Evolutionary conservation across 148 eudicot genomes (phyloP).

Genomic region (Chenopodium suecicum): DNA sequence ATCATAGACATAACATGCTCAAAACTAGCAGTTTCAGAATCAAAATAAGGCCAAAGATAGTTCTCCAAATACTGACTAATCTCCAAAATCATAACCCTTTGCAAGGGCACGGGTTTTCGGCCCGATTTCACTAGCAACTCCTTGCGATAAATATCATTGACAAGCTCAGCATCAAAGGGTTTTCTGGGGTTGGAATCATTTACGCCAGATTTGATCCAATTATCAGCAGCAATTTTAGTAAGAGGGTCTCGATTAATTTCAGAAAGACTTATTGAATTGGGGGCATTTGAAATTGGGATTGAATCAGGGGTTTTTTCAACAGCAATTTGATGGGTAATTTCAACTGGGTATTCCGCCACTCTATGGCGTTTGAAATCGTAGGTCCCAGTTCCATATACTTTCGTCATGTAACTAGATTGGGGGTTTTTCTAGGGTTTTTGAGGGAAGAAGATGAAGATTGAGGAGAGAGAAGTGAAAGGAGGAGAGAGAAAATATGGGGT

Average conservation of each 20-base stretch:
- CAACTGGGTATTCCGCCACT: constrained; percentile 93
- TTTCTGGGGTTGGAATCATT: constrained; percentile 17
- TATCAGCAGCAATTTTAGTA: constrained; percentile 66
- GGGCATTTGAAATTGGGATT: constrained; percentile 34
- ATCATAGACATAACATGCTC: constrained; percentile 97
- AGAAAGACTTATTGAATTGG: constrained; percentile 63
- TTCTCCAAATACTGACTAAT: constrained; percentile 98
- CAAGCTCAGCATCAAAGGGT: constrained; percentile 61
- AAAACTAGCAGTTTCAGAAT: constrained; percentile 53
- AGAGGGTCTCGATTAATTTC: constrained; percentile 85
- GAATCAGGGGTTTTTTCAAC: constrained; percentile 26
- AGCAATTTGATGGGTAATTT: constrained; percentile 10
- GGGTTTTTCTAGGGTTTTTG: constrained; percentile 20
- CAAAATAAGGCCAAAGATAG: constrained; percentile 84
- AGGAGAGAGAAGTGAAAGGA: neutral
- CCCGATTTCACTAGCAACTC: constrained; percentile 63
- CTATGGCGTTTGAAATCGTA: constrained; percentile 91
- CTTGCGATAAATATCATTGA: constrained; percentile 74
- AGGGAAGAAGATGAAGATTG: neutral
- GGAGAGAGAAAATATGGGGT: neutral
- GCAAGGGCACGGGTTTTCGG: constrained; percentile 71
- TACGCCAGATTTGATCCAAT: constrained; percentile 45
- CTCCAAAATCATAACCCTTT: constrained; percentile 93
- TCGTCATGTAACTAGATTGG: constrained; percentile 50
- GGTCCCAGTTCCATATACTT: constrained; percentile 76